Conservation (phyloP, 78 protist genomes). For the slime mould (Dictyostelium discoideum) region DNA sequence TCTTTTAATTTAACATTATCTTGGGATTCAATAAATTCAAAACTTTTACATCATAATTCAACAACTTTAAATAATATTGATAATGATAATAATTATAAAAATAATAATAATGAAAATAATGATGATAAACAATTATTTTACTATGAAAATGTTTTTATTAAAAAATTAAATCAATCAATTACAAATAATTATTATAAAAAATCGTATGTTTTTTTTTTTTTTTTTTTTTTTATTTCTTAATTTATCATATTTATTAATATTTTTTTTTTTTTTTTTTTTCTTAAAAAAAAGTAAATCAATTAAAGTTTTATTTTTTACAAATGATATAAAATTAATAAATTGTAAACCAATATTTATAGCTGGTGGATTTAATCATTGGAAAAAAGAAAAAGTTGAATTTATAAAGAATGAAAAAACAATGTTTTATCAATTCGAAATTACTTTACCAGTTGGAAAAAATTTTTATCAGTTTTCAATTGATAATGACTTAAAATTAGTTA, state of each 20-base stretch:
- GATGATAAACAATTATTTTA: not conserved
- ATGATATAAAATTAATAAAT: not conserved
- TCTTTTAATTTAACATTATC: not conserved
- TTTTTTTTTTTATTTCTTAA: not conserved
- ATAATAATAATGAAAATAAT: not conserved
- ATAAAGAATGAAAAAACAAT: not conserved
- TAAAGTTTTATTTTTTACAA: conserved; percentile 1
- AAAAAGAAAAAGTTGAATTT: not conserved
- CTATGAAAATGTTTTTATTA: not conserved
- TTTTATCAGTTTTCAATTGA: not conserved
- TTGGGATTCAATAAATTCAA: not conserved
- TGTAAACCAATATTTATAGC: not conserved
- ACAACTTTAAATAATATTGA: not conserved
- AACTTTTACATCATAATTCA: not conserved
- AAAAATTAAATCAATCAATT: not conserved
- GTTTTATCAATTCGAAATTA: not conserved
- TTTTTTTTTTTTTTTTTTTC: not conserved
- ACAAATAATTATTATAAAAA: conserved; percentile 10
- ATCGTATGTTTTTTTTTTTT: not conserved
- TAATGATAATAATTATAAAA: no score
- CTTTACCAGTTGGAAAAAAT: not conserved
- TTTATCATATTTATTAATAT: not conserved
- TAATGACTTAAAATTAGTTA: not conserved
- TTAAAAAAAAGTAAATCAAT: not conserved
- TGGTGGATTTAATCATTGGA: not conserved